Evolutionary conservation across 441 rosid genomes (phyloP), one percentile per base, ranked within the genome.

Genomic region (Pelargonium australe): DNA sequence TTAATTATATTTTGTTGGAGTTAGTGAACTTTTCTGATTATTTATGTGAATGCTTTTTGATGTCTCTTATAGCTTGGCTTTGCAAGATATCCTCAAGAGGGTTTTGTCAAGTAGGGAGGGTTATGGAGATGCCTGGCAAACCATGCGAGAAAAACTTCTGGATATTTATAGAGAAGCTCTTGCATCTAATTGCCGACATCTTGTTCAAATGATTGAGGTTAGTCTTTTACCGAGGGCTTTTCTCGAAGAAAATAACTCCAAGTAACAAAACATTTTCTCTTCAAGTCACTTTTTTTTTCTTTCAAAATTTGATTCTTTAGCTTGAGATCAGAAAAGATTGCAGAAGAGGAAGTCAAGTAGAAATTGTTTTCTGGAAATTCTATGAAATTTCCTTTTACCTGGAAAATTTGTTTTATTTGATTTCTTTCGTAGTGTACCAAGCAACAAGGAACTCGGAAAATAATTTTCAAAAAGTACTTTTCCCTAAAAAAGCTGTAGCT

Each of bases 181-280:
- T 68, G 82, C 96, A 71, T 84, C 96, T 57, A 86, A 76, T 78
- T 82, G 92, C 73, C 73, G 78, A 43, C 77, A 79, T 72, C 87
- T 95, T 73, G 86, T 83, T 58, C 88, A 82, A 78, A 81, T 87
- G 82, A 85, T 95, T 72, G 92, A 92, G 94, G 99, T 91, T 72
- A 45, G 72, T 45, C 62, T 28, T 23, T 23, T 10, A 53, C 60
- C 23, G 6, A 31, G 34, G 34, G 34, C 34, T 31, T 31, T 31
- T 31, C 34, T 31, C 34, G 34, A 31, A 31, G 34, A 14, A 53
- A 14, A 53, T 53, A 14, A 53, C 23, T 53, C 17, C 20, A 14
- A 5, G 17, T 5, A 19, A 14, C 60, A 53, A 16, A 53, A 53
- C 16, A 20, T 53, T 53, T 53, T 53, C 20, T 14, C 14, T 16